phyloP scores from a whole-genome alignment of 176 grass and related monocot genomes.

The Tillandsia leiboldiana region DNA sequence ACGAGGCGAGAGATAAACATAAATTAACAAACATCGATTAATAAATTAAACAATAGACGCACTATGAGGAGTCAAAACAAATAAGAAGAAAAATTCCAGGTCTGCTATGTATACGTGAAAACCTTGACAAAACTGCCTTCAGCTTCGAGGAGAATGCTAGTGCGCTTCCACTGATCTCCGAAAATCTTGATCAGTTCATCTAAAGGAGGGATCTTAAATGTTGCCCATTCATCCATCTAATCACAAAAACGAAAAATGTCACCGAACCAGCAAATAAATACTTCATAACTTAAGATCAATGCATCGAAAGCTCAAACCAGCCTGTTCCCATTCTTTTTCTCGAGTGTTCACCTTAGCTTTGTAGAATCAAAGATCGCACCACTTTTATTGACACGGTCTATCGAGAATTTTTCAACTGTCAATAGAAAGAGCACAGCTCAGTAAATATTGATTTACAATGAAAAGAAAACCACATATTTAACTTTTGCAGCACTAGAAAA shows the following conservation, averaged over 20 bases:
- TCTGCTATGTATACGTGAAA: background rate
- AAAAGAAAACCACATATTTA: background rate
- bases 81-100: background rate
- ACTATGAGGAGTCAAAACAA: background rate
- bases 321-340: background rate
- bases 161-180: slow-evolving; percentile 67
- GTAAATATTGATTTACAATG: slow-evolving; percentile 4
- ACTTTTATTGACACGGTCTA: slow-evolving; percentile 97
- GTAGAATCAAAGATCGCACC: slow-evolving; percentile 84
- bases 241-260: slow-evolving; percentile 1
- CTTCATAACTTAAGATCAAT: background rate
- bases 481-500: slow-evolving; percentile 12
- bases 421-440: background rate
- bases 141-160: slow-evolving; percentile 64
- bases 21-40: too few relatives aligned
- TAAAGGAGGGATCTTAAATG: slow-evolving; percentile 68
- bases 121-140: slow-evolving; percentile 71
- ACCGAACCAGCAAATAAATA: background rate
- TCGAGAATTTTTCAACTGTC: slow-evolving; percentile 81
- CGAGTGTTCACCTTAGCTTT: slow-evolving; percentile 61
- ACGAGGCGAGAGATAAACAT: too few relatives aligned
- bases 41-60: too few relatives aligned
- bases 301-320: background rate
- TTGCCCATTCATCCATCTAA: slow-evolving; percentile 95
- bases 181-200: slow-evolving; percentile 64